Base-by-base conservation (phyloP, 371 early-diverging fungal species). In the Quaeritorhiza haematococci region DNA sequence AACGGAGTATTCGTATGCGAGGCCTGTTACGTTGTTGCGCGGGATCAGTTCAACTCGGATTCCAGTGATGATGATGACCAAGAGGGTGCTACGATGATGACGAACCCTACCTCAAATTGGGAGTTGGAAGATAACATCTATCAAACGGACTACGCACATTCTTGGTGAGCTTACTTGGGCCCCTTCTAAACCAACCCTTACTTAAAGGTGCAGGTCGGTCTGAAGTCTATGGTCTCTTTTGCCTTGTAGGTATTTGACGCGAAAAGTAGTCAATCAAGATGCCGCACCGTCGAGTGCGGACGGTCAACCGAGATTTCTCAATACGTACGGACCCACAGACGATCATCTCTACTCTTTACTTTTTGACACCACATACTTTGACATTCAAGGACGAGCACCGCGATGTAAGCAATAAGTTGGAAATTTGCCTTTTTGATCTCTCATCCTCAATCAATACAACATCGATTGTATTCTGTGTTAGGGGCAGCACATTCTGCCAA, bases 401-500 rank as follows among this genome's bases (percentile, higher is more conserved):
- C 79, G 94, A 52, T 64, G n/a, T n/a, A n/a, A n/a, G n/a, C n/a
- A n/a, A 27, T 19, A 10, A 27, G 44, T 23, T 30, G 49, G 24
- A 10, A 43, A 15, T 53, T 43, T 33, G 43, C 5, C 1, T 19
- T 5, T n/a, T 26, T n/a, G 10, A 30, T 17, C 21, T 27, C 53
- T 28, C 6, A 19, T 10, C 30, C 10, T 2, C 56, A 57, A 23
- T 26, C 38, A 50, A 19, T n/a, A 1, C n/a, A n/a, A n/a, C n/a
- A n/a, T n/a, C n/a, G n/a, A n/a, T 27, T 21, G 4, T 19, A 24
- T 6, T 33, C 5, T 42, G 76, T n/a, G n/a, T n/a, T n/a, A n/a
- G n/a, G 82, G 93, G 92, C 89, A 3, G 82, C 91, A 7, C 93
- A 94, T 71, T 89, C 90, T 4, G 93, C 91, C 13, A 84, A 88